phyloP scores from a whole-genome alignment of 768 basidiomycete genomes.

The Pholiota conissans region DNA sequence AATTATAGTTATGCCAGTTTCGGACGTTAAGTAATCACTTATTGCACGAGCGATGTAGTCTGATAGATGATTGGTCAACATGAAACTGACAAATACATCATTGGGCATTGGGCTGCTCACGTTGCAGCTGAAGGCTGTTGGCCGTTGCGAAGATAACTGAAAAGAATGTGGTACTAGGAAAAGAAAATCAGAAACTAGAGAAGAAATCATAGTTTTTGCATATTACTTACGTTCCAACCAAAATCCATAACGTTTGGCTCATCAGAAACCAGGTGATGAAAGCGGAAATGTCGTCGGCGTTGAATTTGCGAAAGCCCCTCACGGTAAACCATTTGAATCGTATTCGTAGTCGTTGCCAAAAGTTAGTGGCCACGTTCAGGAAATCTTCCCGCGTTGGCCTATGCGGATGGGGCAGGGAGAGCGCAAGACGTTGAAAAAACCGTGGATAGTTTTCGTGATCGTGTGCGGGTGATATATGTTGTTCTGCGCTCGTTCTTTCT shows the following conservation, averaged over 20 bases:
- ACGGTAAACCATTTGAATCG: constrained; percentile 99
- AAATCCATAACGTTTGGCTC: constrained; percentile 94
- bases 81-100: neutral
- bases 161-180: constrained; percentile 85
- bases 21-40: constrained; percentile 89
- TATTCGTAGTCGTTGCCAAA: constrained; percentile 86
- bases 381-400: constrained; percentile 90
- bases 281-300: constrained; percentile 95
- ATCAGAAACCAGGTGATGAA: constrained; percentile 96
- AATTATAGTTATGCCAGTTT: constrained; percentile 92
- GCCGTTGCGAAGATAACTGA: constrained; percentile 88
- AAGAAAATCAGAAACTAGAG: neutral
- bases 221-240: constrained; percentile 82
- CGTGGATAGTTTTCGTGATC: constrained; percentile 70
- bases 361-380: constrained; percentile 80
- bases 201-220: neutral
- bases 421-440: constrained; percentile 79
- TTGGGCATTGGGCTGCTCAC: constrained; percentile 36
- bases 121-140: constrained; percentile 85
- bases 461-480: constrained; percentile 21
- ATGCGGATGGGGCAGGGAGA: constrained; percentile 73
- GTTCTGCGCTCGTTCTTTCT: constrained; percentile 2
- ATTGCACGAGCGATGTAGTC: constrained; percentile 85
- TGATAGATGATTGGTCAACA: constrained; percentile 26
- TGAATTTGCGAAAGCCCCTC: constrained; percentile 90